Conservation (phyloP, 148 eudicot species). For the Pouteria glomerata region DNA sequence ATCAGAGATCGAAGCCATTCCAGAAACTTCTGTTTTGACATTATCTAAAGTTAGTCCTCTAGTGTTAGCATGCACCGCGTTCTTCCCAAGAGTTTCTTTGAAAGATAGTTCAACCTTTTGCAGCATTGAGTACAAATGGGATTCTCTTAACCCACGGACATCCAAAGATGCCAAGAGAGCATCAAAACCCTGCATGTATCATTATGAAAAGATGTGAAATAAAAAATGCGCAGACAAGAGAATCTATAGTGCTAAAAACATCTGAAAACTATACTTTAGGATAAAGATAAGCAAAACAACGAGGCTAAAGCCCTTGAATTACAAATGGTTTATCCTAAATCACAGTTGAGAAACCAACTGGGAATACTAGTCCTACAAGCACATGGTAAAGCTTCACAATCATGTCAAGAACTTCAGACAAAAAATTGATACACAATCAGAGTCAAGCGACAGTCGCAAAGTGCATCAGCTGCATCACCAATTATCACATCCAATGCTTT, state of each 20-base stretch:
- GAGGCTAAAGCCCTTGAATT: not conserved
- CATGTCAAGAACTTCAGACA: not conserved
- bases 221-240: not conserved
- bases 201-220: not conserved
- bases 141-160: slow-evolving; percentile 76
- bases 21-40: slow-evolving; percentile 34
- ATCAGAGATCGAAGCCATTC: slow-evolving; percentile 23
- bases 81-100: slow-evolving; percentile 48
- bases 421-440: not conserved
- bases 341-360: slow-evolving; percentile 2
- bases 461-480: not conserved
- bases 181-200: slow-evolving; percentile 63
- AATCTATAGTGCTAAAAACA: not conserved
- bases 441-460: not conserved
- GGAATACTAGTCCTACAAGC: not conserved
- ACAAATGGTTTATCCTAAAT: too few relatives aligned
- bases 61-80: slow-evolving; percentile 14
- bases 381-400: not conserved
- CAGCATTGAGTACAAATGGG: slow-evolving; percentile 63
- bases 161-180: slow-evolving; percentile 68
- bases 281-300: not conserved
- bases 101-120: slow-evolving; percentile 57
- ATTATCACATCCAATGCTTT: not conserved
- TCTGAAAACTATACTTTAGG: not conserved
- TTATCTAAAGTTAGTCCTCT: slow-evolving; percentile 10